phyloP scores from a whole-genome alignment of 257 asterid genomes.

The Solanum chiquidenum region DNA sequence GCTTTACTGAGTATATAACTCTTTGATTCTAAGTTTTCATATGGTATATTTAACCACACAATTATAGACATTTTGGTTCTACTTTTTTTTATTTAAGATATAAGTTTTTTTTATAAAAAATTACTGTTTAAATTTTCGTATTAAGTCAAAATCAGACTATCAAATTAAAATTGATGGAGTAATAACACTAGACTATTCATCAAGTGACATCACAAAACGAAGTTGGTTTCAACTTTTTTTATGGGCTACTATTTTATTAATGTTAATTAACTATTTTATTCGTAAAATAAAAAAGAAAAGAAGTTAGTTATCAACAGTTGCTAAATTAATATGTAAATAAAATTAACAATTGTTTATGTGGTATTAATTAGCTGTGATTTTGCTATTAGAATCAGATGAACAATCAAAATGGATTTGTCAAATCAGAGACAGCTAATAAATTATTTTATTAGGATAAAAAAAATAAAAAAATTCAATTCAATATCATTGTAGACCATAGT shows the following conservation, averaged over 20 bases:
- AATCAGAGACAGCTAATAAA: neutral
- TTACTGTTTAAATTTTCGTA: neutral
- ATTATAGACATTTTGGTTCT: neutral
- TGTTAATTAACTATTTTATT: neutral
- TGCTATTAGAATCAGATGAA: neutral
- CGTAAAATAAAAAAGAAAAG: neutral
- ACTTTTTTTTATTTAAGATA: neutral
- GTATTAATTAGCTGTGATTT: neutral
- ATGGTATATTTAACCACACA: neutral
- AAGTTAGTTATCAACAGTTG: neutral
- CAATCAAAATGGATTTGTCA: neutral
- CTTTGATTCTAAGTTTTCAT: neutral
- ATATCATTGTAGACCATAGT: neutral
- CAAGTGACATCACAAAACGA: neutral
- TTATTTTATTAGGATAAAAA: neutral
- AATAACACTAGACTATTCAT: neutral
- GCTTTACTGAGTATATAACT: neutral
- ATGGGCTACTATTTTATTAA: neutral
- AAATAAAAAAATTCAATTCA: neutral
- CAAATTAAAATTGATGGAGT: neutral
- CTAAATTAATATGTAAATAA: neutral
- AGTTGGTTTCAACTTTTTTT: neutral
- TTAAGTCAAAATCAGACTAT: fast-evolving
- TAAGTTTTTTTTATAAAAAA: neutral
- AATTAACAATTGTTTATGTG: neutral